Evolutionary conservation across 495 filamentous ascomycete species (phyloP), one percentile per base, ranked within the genome.

Genomic region (Aspergillus egyptiacus): DNA sequence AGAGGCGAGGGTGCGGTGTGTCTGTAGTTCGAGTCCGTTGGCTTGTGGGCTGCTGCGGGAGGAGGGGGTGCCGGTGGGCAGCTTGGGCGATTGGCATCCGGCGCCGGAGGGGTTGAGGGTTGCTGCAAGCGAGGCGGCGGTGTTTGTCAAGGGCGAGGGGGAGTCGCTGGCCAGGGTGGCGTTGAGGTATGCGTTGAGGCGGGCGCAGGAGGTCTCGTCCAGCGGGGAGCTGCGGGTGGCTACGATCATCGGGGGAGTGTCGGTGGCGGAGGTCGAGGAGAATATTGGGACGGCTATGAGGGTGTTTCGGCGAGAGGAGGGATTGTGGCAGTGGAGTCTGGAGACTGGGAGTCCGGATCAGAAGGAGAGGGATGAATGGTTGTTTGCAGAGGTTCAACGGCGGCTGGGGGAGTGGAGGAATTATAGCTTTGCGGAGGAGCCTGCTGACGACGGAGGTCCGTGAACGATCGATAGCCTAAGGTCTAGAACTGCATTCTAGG

Each of bases 51-150:
- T 50, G 6, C 31, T 50, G 27, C 47, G 47, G 5, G 28, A 41
- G 11, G 47, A 39, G n/a, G 47, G 47, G 7, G 47, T 50, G 5
- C 47, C 47, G 7, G 27, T 50, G 7, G 47, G 25, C 2, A 20
- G 17, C 8, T 9, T 50, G 28, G 47, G 47, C n/a, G 47, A 50
- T 31, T 50, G 39, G 18, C 47, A 50, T 39, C 47, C 47, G 6
- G 47, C 47, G 5, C 47, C 47, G 1, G 22, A 34, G 19, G 47
- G 38, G 15, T 14, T 50, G 27, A 27, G 47, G 6, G 9, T 19
- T n/a, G 47, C 37, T 1, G 36, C 47, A 5, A 27, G 27, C 18
- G 37, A 6, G 8, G 47, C 47, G 31, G 47, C 47, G 0, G 37
- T 13, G 14, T 50, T 25, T 42, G 37, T 42, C 0, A 22, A 27